Conservation (phyloP, 768 basidiomycete species). For the Leucosporidium scottii region DNA sequence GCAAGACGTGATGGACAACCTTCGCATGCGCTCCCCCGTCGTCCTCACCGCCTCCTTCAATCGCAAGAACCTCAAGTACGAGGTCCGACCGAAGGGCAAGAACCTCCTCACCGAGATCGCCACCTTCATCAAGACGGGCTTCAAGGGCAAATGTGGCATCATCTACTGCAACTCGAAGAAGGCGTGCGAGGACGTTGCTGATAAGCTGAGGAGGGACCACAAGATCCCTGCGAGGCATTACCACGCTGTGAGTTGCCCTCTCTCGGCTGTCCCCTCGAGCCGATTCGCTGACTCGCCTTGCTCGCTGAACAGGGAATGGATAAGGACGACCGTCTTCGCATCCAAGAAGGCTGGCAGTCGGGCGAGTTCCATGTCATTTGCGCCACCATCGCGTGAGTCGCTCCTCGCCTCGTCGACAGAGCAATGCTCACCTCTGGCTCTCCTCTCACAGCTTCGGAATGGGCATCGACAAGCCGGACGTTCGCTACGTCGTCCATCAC, state of each 20-base stretch:
- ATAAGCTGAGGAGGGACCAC: constrained; percentile 53
- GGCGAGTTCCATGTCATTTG: constrained; percentile 74
- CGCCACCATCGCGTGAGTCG: constrained; percentile 63
- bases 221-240: constrained; percentile 67
- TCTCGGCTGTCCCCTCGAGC: neutral
- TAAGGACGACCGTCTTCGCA: constrained; percentile 54
- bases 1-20: constrained; percentile 66
- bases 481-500: constrained; percentile 86
- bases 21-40: constrained; percentile 56
- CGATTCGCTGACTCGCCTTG: too few species aligned
- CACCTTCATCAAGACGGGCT: constrained; percentile 57
- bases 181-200: constrained; percentile 74
- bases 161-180: constrained; percentile 70
- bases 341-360: constrained; percentile 66
- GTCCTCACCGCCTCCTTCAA: constrained; percentile 81
- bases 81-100: constrained; percentile 52
- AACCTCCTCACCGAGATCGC: constrained; percentile 56
- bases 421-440: neutral
- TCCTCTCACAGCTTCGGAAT: constrained; percentile 70
- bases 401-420: neutral
- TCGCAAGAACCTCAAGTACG: constrained; percentile 80
- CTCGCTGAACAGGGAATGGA: constrained; percentile 46
- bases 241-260: constrained; percentile 56
- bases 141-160: constrained; percentile 56
- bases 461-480: constrained; percentile 78